Conservation (phyloP, 768 basidiomycete genomes). For the Lactarius pseudohatsudake region DNA sequence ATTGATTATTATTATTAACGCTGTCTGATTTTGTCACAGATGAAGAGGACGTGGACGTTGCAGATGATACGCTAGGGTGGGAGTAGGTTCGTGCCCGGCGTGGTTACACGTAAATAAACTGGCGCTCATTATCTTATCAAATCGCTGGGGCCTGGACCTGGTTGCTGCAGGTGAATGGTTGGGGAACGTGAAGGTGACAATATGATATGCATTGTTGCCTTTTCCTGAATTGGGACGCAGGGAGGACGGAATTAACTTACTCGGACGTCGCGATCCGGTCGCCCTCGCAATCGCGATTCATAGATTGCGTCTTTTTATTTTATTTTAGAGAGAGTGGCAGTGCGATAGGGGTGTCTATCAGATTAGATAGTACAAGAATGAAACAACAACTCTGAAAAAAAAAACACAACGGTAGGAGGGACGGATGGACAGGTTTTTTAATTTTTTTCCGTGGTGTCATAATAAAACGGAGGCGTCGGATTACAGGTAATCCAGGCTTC, state of each 20-base stretch:
- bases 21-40: conserved; percentile 18
- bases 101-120: conserved; percentile 26
- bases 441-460: too few relatives aligned
- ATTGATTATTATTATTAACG: conserved; percentile 16
- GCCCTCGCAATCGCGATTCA: conserved; percentile 19
- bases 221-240: background rate
- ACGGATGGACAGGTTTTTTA: background rate
- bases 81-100: conserved; percentile 19
- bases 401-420: background rate
- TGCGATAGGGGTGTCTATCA: conserved; percentile 16
- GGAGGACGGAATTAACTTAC: conserved; percentile 2
- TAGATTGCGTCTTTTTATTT: conserved; percentile 11
- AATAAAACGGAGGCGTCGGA: conserved; percentile 22
- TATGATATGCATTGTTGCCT: conserved; percentile 8
- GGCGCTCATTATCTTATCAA: conserved; percentile 27
- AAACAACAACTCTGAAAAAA: too few relatives aligned
- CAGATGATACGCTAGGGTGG: conserved; percentile 27
- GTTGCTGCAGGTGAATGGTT: conserved; percentile 15
- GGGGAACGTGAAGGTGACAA: conserved; percentile 18
- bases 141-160: conserved; percentile 20
- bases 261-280: conserved; percentile 13
- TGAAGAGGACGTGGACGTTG: conserved; percentile 24
- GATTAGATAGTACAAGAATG: conserved; percentile 11
- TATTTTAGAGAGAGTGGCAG: conserved; percentile 15
- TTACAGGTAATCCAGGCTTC: conserved; percentile 3